These are phyloP conservation scores for Prunella vulgaris DNA, from an alignment of 257 asterid species.

Conservation along the genomic window DNA sequence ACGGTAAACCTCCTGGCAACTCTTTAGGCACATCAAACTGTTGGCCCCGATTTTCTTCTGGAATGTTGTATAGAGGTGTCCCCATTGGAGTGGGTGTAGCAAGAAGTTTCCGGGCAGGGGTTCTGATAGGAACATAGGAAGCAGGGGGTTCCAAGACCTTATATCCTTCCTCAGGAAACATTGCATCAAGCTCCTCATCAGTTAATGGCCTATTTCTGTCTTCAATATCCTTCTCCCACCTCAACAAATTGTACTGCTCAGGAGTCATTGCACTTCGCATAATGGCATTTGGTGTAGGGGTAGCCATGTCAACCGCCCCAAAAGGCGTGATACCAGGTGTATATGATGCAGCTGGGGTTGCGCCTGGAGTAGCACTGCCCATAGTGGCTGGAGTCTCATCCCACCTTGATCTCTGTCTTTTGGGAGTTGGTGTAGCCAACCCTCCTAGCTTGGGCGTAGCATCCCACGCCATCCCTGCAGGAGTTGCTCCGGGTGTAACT, in stretches of 20 bases:
- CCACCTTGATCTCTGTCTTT: constrained; percentile 96
- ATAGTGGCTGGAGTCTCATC: constrained; percentile 94
- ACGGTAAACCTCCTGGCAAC: constrained; percentile 82
- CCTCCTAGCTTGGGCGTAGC: constrained; percentile 79
- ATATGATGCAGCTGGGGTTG: constrained; percentile 79
- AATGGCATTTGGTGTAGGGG: constrained; percentile 79
- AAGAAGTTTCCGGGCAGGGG: constrained; percentile 89
- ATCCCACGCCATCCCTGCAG: constrained; percentile 96
- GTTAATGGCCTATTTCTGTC: constrained; percentile 81
- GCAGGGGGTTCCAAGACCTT: constrained; percentile 84
- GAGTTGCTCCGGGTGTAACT: constrained; percentile 84
- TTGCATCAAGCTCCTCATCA: constrained; percentile 83
- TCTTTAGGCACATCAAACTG: constrained; percentile 85
- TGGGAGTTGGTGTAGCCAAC: constrained; percentile 83
- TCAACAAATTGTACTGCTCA: constrained; percentile 72
- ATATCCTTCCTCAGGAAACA: constrained; percentile 89
- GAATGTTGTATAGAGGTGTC: constrained; percentile 66
- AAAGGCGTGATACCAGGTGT: constrained; percentile 86
- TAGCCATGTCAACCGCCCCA: constrained; percentile 75
- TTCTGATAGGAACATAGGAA: constrained; percentile 80
- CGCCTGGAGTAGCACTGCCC: constrained; percentile 93
- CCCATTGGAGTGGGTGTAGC: constrained; percentile 90
- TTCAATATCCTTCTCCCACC: constrained; percentile 95
- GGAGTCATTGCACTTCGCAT: constrained; percentile 85
- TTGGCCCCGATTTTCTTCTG: constrained; percentile 82